Evolutionary conservation across 2,329 filamentous ascomycete genomes (phyloP), one percentile per base, ranked within the genome.

Genomic region (Fusarium domesticum): DNA sequence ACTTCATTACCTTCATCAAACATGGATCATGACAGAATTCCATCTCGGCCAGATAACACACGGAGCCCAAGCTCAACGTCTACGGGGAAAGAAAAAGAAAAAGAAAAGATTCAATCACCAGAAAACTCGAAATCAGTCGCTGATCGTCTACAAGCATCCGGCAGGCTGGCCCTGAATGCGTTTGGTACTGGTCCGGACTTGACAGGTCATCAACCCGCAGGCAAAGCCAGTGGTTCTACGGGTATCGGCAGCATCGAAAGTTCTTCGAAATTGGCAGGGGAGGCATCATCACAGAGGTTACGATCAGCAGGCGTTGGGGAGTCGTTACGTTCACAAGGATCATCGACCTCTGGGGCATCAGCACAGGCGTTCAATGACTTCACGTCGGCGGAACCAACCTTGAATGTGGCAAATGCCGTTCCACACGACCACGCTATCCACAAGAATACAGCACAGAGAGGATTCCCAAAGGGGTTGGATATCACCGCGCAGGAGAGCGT

Each of bases 331-430:
- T 28, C 43, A 23, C 56, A 51, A 20, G 16, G 36, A 15, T 33
- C 48, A 15, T 32, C 48, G 10, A 45, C 48, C 14, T 56, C 67
- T 10, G 57, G 68, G 5, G 51, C 57, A 14, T 61, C 66, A 35
- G 68, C 70, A 34, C 61, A 54, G 34, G 57, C 59, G 11, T 55
- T 55, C 32, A 49, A 62, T 38, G 62, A 64, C 18, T 54, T 53
- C 42, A 48, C 51, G n/a, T 42, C 31, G 37, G 48, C 46, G 15
- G 47, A 50, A 16, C 37, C 43, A 31, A 49, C 45, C 3, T 30
- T 60, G 23, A 37, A 38, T 15, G 7, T 43, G 31, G 49, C 49
- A 23, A 32, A 41, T 19, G 18, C 20, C 16, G 35, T 31, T n/a
- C 35, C 19, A 12, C 18, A 44, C 15, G 36, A 16, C n/a, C 20